Evolutionary conservation across 352 stramenopile genomes (phyloP).

Genomic region (Phytophthora europaea): DNA sequence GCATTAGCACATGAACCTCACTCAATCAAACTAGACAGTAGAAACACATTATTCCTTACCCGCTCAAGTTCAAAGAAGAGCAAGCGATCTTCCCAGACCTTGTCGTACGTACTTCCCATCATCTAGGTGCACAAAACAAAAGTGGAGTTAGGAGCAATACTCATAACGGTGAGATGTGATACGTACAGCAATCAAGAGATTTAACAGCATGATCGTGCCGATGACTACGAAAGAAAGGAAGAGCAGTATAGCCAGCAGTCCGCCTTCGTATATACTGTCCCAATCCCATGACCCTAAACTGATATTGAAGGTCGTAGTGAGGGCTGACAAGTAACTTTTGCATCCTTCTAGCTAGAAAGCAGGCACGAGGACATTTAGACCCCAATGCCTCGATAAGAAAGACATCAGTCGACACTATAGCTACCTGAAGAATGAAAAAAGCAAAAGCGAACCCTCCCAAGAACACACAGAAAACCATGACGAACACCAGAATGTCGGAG

Average conservation of each 20-base stretch:
- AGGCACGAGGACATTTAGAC: not conserved
- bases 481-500: constrained; percentile 77
- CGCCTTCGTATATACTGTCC: constrained; percentile 76
- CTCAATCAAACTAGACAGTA: constrained; percentile 16
- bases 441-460: constrained; percentile 79
- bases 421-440: constrained; percentile 87
- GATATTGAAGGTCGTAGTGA: constrained; percentile 76
- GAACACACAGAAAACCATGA: constrained; percentile 82
- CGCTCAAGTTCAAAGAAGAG: constrained; percentile 86
- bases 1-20: constrained; percentile 7
- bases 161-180: not conserved
- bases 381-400: not conserved
- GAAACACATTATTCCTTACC: constrained; percentile 36
- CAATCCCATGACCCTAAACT: constrained; percentile 84
- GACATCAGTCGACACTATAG: not conserved
- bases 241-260: constrained; percentile 72
- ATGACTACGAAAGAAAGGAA: constrained; percentile 82
- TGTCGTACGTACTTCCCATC: constrained; percentile 89
- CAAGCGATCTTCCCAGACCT: constrained; percentile 85
- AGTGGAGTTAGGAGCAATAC: not conserved
- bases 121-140: constrained; percentile 50
- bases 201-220: constrained; percentile 87
- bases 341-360: constrained; percentile 69
- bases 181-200: constrained; percentile 78
- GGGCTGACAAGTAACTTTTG: constrained; percentile 65